Base-by-base conservation (phyloP, 805 yeast genomes). In the Komagataella pastoris region DNA sequence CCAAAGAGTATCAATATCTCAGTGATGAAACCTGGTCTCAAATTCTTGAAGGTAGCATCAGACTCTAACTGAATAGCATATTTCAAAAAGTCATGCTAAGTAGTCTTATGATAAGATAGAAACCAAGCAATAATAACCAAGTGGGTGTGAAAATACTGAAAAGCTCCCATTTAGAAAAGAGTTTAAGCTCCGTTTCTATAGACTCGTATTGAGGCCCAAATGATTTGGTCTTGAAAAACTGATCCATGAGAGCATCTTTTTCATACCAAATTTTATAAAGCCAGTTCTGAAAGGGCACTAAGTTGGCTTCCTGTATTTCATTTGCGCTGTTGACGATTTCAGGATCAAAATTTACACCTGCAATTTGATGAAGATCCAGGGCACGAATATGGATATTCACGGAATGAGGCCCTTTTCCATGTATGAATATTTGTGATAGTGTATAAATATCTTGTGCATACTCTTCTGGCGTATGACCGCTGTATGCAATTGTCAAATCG, bases 401-500 rank as follows among this genome's bases (percentile, higher is more conserved):
- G 6, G 68, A 56, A 47, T 72, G 67, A 0, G 99, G 97, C 23
- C 88, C 85, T 52, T 74, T 68, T 1, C 97, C 96, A 50, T 72
- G 68, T 6, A 88, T 60, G 60, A 81, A 88, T 45, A 83, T 77
- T 30, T 75, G 71, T 51, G 73, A 71, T 51, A 93, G 70, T 1
- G 88, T 79, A 64, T 76, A 93, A 40, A 74, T 73, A 56, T 82
- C 83, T 64, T 93, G 97, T 1, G 96, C 96, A 61, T 75, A 84
- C 54, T 80, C 81, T 5, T 72, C 71, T 1, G 77, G 65, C 45
- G 63, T 66, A 48, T 87, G 80, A 10, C 89, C 96, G 4, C 83
- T 73, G 65, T 89, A 93, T 0, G 83, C 97, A 46, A 88, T 74
- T 0, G 99, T 88, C 43, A 87, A 66, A 65, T 93, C 97, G 61